Evolutionary conservation across 2,329 filamentous ascomycete species (phyloP), one percentile per base, ranked within the genome.

Genomic region (Monosporascus sp.): DNA sequence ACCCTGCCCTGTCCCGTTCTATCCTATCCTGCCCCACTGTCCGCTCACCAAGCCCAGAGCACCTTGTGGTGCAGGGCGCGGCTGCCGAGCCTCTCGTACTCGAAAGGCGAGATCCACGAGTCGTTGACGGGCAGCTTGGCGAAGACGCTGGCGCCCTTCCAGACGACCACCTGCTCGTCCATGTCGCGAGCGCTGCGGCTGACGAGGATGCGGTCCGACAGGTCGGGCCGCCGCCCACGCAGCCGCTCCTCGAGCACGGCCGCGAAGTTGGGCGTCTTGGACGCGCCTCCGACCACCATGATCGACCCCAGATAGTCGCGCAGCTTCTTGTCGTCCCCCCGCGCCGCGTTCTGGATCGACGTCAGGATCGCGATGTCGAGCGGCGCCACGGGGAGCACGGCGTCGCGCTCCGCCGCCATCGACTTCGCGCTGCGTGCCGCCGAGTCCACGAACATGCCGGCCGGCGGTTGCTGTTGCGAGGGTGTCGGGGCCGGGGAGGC

Each of bases 101-200:
- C 93, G 63, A 87, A 78, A 47, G 84, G 82, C 15, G 86, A 88
- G 65, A 97, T 90, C 94, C 94, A 99, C 64, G 88, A 94, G 70
- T 99, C 94, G 72, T 97, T 97, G 17, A 90, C 92, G 46, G 85
- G 82, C 61, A 97, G 74, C 73, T 96, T 91, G 3, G 90, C 92
- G 76, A 97, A 99, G 17, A 99, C 92, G 67, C 91, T 96, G 1
- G 90, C 94, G 4, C 94, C 94, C 79, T 99, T 99, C 94, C 94
- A 99, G 8, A 87, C 86, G 50, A 97, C 88, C n/a, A 97, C 92
- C 72, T 97, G 91, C 55, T 94, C 90, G 71, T 99, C 94, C 75
- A 99, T 87, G 63, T 99, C 94, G 63, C 93, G 80, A 0, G 94
- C 94, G 79, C 79, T 94, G 55, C 79, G 76, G 56, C 82, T 84